Conservation (phyloP, 345 rosid genomes). For the Brassica nigra region DNA sequence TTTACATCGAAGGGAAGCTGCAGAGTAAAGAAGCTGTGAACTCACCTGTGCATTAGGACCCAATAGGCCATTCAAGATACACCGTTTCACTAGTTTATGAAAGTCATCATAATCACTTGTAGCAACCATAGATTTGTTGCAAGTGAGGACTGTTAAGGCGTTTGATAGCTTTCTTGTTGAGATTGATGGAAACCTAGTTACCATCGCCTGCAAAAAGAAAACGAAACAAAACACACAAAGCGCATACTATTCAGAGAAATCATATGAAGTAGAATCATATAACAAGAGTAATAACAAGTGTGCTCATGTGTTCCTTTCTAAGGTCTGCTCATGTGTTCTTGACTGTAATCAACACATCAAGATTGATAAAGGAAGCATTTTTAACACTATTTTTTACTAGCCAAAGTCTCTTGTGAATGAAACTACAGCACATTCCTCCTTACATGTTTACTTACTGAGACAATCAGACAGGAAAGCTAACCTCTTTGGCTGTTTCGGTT, state of each 20-base stretch:
- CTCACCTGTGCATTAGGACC: constrained; percentile 81
- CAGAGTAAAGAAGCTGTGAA: background rate
- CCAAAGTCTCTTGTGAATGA: background rate
- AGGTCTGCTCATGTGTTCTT: constrained; percentile 3
- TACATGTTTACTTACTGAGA: background rate
- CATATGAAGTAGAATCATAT: background rate
- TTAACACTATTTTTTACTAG: background rate
- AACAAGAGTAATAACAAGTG: background rate
- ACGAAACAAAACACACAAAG: constrained; percentile 14
- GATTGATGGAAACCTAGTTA: constrained; percentile 70
- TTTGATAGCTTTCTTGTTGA: constrained; percentile 76
- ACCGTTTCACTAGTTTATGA: constrained; percentile 66
- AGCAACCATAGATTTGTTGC: constrained; percentile 80
- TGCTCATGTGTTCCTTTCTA: background rate
- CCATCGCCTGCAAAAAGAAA: constrained; percentile 68
- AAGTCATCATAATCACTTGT: constrained; percentile 82
- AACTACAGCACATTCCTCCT: background rate
- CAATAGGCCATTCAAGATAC: constrained; percentile 54
- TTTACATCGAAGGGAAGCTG: background rate
- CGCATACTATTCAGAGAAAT: background rate
- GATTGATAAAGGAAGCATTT: constrained; percentile 1
- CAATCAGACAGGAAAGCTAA: constrained; percentile 30
- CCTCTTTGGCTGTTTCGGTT: constrained; percentile 76
- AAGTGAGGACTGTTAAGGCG: constrained; percentile 66
- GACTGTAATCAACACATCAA: background rate